Percentiles rank a stretch among this genome's conserved stretches.
These are phyloP conservation scores for Globisporangium mamillatum DNA, from an alignment of 352 stramenopile species.

Conservation along the genomic window DNA sequence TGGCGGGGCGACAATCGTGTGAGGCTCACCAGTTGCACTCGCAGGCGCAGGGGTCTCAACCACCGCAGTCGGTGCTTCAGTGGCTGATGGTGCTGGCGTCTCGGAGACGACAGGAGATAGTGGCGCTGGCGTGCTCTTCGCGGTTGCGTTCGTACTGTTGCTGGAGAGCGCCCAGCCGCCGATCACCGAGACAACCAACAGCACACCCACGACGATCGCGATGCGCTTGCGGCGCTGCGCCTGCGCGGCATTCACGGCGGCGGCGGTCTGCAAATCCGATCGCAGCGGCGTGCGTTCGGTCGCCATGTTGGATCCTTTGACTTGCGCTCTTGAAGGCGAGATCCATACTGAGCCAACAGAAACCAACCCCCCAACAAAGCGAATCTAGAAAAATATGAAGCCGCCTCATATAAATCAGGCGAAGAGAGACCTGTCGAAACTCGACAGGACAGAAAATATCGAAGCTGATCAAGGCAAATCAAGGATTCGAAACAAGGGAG, in stretches of 20 bases:
- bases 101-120: background rate
- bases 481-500: no score
- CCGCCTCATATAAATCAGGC: no score
- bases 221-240: constrained; percentile 7
- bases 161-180: background rate
- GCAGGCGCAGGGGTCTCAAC: background rate
- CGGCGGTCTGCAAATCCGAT: constrained; percentile 1
- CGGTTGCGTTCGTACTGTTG: background rate
- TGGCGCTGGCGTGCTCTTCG: background rate
- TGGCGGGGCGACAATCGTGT: background rate
- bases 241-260: background rate
- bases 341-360: background rate
- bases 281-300: constrained; percentile 10
- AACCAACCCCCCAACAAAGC: background rate
- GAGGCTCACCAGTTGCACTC: background rate
- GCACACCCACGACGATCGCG: background rate
- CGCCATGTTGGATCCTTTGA: background rate
- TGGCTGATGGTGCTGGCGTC: background rate
- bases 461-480: no score
- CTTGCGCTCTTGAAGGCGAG: background rate
- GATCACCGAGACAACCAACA: background rate
- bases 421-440: no score
- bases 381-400: background rate
- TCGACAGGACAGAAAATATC: no score
- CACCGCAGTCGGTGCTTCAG: background rate